phyloP scores from a whole-genome alignment of 306 rosid genomes.

The Prunus davidiana region DNA sequence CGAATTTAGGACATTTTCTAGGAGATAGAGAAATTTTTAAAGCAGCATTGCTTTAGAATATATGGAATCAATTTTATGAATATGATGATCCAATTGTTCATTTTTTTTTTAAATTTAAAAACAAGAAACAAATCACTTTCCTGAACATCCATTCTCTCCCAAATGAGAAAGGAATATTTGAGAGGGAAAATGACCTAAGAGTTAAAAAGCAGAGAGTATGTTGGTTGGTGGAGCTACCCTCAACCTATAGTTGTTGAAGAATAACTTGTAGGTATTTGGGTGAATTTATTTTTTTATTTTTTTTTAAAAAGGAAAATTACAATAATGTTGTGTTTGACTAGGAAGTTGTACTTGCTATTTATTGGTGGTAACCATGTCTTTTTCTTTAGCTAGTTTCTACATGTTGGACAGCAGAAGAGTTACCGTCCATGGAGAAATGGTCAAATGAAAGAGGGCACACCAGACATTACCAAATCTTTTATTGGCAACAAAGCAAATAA shows the following conservation, averaged over 20 bases:
- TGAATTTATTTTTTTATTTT: not conserved
- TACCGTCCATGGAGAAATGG: not conserved
- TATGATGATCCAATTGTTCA: conserved; percentile 2
- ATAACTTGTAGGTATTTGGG: conserved; percentile 31
- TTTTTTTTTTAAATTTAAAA: not conserved
- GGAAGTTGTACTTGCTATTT: conserved; percentile 28
- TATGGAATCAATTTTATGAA: not conserved
- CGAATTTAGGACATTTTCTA: fast-evolving
- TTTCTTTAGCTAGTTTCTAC: not conserved
- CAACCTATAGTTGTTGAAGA: conserved; percentile 45
- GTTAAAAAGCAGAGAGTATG: conserved; percentile 38
- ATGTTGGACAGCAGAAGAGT: not conserved
- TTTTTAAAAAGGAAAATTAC: not conserved
- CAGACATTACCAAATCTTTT: conserved; percentile 4
- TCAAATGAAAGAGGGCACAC: conserved; percentile 1
- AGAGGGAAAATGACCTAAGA: conserved; percentile 21
- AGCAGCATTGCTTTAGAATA: not conserved
- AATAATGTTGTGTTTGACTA: conserved; percentile 28
- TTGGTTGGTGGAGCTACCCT: conserved; percentile 45
- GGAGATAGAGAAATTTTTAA: not conserved
- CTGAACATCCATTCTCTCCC: not conserved
- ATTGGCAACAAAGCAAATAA: conserved; percentile 1
- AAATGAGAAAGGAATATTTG: conserved; percentile 3
- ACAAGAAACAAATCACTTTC: not conserved
- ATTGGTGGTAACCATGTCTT: conserved; percentile 14